Percentiles rank a stretch among this genome's conserved stretches.
Evolutionary conservation across 2,329 filamentous ascomycete genomes (phyloP).

Genomic region (Neophaeococcomyces aloes): DNA sequence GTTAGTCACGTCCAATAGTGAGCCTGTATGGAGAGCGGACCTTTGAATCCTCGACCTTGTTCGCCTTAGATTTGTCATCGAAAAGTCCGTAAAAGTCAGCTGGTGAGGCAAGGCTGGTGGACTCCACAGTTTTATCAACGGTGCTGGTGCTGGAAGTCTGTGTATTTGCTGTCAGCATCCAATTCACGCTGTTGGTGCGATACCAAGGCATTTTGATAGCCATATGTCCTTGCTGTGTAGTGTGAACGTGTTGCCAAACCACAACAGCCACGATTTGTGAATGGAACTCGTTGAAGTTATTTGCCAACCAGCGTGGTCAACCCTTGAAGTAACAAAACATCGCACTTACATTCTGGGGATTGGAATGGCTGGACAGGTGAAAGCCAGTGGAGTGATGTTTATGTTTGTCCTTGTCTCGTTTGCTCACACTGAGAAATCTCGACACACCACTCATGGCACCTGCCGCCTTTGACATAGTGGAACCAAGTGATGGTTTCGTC

Average conservation of each 20-base stretch:
- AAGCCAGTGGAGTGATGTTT: neutral
- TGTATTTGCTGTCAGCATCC: neutral
- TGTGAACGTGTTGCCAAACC: too few species aligned
- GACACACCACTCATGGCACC: constrained; percentile 36
- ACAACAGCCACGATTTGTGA: too few species aligned
- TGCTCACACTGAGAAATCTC: neutral
- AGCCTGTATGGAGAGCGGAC: constrained; percentile 2
- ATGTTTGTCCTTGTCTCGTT: constrained; percentile 6
- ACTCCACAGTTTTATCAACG: constrained; percentile 10
- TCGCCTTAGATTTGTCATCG: constrained; percentile 10
- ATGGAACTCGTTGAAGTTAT: too few species aligned
- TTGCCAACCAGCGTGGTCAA: neutral
- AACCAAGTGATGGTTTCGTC: constrained; percentile 54
- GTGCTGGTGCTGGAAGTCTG: neutral
- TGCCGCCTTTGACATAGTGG: constrained; percentile 48
- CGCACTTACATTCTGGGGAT: neutral
- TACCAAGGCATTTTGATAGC: too few species aligned
- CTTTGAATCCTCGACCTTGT: constrained; percentile 16
- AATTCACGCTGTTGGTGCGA: neutral
- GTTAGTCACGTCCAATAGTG: neutral
- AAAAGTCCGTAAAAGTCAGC: constrained; percentile 20
- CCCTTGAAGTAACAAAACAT: neutral
- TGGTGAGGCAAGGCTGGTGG: constrained; percentile 13
- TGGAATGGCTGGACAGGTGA: neutral
- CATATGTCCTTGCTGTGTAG: too few species aligned